Evolutionary conservation across 2,329 filamentous ascomycete genomes (phyloP).

Genomic region (Fusarium burgessii): DNA sequence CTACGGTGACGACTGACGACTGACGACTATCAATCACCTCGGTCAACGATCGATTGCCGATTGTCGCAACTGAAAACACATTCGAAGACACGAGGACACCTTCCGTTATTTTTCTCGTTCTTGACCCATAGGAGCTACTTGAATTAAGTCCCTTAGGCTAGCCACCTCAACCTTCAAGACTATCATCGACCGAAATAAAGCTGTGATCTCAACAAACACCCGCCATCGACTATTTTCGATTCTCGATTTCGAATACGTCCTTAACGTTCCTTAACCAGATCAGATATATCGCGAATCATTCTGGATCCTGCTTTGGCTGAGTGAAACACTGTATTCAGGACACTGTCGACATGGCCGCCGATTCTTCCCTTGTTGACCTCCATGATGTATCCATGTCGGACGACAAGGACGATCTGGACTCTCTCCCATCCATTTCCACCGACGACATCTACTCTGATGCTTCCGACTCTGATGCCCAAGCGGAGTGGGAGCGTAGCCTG

Average conservation of each 20-base stretch:
- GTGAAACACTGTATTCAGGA: neutral
- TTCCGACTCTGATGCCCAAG: slow-evolving; percentile 83
- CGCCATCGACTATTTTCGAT: slow-evolving; percentile 6
- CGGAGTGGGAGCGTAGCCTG: slow-evolving; percentile 93
- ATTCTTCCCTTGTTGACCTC: slow-evolving; percentile 65
- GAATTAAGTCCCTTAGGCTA: neutral
- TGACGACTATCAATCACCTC: slow-evolving; percentile 25
- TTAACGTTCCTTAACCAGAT: neutral
- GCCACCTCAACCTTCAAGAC: neutral
- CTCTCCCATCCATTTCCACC: slow-evolving; percentile 71
- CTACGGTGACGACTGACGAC: slow-evolving; percentile 21
- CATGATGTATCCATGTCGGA: slow-evolving; percentile 60
- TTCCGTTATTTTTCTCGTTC: neutral
- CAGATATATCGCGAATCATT: neutral
- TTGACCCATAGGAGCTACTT: neutral
- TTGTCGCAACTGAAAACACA: slow-evolving; percentile 2
- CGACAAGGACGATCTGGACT: slow-evolving; percentile 70
- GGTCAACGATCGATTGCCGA: slow-evolving; percentile 4
- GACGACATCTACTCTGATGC: slow-evolving; percentile 69
- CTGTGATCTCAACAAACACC: slow-evolving; percentile 31
- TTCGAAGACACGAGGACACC: neutral
- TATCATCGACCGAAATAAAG: slow-evolving; percentile 20
- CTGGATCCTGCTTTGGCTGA: neutral
- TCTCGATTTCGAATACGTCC: neutral
- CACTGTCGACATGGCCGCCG: slow-evolving; percentile 49